These are phyloP conservation scores for Neurospora sp. DNA, from an alignment of 495 filamentous ascomycete genomes.

Conservation along the genomic window DNA sequence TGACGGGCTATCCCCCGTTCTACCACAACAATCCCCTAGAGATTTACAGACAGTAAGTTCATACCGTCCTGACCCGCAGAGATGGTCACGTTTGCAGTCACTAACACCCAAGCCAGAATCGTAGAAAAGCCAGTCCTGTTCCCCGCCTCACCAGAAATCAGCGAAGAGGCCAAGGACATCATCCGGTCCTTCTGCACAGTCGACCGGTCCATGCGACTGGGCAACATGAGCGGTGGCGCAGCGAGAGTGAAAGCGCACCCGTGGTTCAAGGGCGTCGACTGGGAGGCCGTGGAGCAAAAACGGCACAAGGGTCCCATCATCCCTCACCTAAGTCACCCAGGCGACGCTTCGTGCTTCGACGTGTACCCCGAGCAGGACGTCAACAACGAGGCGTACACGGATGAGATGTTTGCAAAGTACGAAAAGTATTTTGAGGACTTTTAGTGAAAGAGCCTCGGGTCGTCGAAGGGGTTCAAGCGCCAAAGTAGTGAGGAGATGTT, in stretches of 20 bases:
- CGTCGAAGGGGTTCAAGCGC: not conserved
- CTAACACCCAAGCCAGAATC: slow-evolving; percentile 41
- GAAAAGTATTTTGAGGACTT: slow-evolving; percentile 76
- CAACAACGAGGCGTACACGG: slow-evolving; percentile 52
- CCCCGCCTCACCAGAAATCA: slow-evolving; percentile 53
- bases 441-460: slow-evolving; percentile 19
- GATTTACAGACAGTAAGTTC: slow-evolving; percentile 75
- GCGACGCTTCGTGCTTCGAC: slow-evolving; percentile 86
- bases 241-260: slow-evolving; percentile 74
- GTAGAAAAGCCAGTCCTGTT: slow-evolving; percentile 64
- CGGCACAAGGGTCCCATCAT: slow-evolving; percentile 73
- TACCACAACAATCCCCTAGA: slow-evolving; percentile 95
- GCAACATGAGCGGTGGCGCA: slow-evolving; percentile 77
- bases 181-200: slow-evolving; percentile 81
- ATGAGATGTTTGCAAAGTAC: slow-evolving; percentile 62
- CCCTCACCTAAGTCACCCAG: slow-evolving; percentile 66
- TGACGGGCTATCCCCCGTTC: slow-evolving; percentile 93
- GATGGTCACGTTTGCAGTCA: not conserved
- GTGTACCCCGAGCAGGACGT: slow-evolving; percentile 59
- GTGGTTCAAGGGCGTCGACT: slow-evolving; percentile 76
- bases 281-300: slow-evolving; percentile 70
- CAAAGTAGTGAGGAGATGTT: not conserved
- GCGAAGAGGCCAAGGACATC: slow-evolving; percentile 68
- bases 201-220: slow-evolving; percentile 76
- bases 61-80: slow-evolving; percentile 1